Conservation (phyloP, 1,284 basidiomycete genomes). For the Apiotrichum gamsii region DNA sequence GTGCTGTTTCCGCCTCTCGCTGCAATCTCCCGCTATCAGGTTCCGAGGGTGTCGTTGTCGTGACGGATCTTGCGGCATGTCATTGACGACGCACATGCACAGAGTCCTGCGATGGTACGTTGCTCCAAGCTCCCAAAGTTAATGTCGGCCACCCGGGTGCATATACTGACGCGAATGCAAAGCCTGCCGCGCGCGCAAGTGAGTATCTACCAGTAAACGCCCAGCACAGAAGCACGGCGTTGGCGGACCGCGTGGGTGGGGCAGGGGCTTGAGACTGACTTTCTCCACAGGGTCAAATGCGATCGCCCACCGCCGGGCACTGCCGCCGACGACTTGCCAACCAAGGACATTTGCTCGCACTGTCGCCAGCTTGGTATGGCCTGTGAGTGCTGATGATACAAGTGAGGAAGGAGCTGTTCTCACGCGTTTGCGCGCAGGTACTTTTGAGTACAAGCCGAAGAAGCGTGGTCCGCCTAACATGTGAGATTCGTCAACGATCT, state of each 20-base stretch:
- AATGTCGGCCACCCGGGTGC: too few relatives aligned
- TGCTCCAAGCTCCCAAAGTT: too few relatives aligned
- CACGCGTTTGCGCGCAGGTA: constrained; percentile 49
- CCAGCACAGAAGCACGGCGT: not conserved
- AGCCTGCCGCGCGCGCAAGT: constrained; percentile 45
- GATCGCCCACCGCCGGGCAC: constrained; percentile 38
- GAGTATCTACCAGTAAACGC: constrained; percentile 4
- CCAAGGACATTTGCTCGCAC: constrained; percentile 50
- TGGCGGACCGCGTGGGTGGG: too few relatives aligned
- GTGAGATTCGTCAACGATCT: constrained; percentile 52
- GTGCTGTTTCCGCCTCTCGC: too few relatives aligned
- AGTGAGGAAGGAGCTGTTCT: too few relatives aligned
- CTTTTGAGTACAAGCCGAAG: constrained; percentile 84
- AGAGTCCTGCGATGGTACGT: constrained; percentile 41
- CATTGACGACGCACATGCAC: too few relatives aligned
- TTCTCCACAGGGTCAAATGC: constrained; percentile 36
- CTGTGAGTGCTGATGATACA: constrained; percentile 47
- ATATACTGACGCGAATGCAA: constrained; percentile 5
- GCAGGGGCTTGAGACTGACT: constrained; percentile 4
- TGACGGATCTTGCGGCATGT: too few relatives aligned
- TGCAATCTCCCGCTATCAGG: too few relatives aligned
- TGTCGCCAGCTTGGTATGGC: constrained; percentile 72
- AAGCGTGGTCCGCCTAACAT: constrained; percentile 83
- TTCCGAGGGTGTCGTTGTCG: too few relatives aligned
- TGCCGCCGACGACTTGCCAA: constrained; percentile 4